These are phyloP conservation scores for Solanum hybrid DNA, from an alignment of 305 asterid species.

Conservation along the genomic window DNA sequence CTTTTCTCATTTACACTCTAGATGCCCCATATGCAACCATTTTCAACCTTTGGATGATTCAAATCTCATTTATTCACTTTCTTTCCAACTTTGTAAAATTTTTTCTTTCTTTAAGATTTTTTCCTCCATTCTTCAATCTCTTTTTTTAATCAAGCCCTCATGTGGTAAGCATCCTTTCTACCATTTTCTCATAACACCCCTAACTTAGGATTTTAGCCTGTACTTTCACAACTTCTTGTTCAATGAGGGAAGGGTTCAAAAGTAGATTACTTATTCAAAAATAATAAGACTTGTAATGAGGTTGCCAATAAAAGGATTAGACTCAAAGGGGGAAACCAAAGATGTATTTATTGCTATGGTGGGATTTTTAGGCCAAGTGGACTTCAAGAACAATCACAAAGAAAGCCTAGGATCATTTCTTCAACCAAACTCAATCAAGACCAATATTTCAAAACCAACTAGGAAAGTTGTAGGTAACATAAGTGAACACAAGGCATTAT, in stretches of 20 bases:
- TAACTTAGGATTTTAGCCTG: background rate
- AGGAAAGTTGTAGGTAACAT: background rate
- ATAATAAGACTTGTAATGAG: background rate
- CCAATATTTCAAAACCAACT: background rate
- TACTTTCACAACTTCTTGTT: background rate
- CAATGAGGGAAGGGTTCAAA: background rate
- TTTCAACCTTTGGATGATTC: background rate
- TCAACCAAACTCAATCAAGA: background rate
- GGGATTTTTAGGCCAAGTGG: background rate
- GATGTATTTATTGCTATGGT: background rate
- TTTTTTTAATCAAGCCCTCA: background rate
- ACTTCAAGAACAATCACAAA: background rate
- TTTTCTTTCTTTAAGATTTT: background rate
- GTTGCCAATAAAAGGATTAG: background rate
- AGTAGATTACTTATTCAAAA: background rate
- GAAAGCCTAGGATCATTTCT: background rate
- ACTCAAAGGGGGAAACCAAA: background rate
- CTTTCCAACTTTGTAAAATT: background rate
- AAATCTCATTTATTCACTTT: background rate
- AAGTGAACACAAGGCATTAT: background rate
- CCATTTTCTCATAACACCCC: background rate
- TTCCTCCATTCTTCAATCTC: background rate
- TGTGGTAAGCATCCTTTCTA: background rate
- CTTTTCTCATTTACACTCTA: background rate
- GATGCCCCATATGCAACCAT: background rate